Base-by-base conservation (phyloP, 495 filamentous ascomycete species). In the Penicillium turbatum region DNA sequence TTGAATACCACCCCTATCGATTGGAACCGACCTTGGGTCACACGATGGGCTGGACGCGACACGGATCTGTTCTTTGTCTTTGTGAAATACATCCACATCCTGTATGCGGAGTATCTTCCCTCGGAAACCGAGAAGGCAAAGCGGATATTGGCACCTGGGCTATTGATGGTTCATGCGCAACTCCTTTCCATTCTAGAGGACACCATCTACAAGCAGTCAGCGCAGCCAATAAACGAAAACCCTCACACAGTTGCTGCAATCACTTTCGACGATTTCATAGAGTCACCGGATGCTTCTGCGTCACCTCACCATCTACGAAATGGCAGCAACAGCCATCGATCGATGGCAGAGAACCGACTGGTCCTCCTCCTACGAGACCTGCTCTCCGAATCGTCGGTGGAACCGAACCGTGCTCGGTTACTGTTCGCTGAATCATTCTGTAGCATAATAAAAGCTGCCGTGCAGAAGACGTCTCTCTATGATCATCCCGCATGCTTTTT, bases 11-110 rank as follows among this genome's bases (percentile, higher is more conserved):
- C 81, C 34, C 83, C 86, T 61, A 87, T 96, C 26, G 72, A 82
- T 26, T 98, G 92, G 92, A 78, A 87, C 60, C 89, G 92, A 5
- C 84, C 85, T 0, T 98, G 93, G 93, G 72, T 86, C 5, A 79
- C 82, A 27, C 82, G 90, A 44, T 98, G 93, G 93, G 84, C 80
- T 56, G 93, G 93, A 8, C 82, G 85, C 15, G 93, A 98, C 57
- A 95, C 87, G 11, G 93, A 97, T 70, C 72, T 98, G 40, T 89
- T 97, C 62, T 97, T 88, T 72, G 85, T 96, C 13, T 98, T 98
- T 68, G 83, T 86, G 68, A 97, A 96, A 72, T 85, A 93, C 64
- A 93, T 88, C 56, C 86, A 95, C 65, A 83, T 92, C 40, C 72
- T 98, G 6, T 80, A 87, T 35, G 83, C 86, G 24, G 89, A 95